These are phyloP conservation scores for Akanthomyces uredinophilus DNA, from an alignment of 2,329 filamentous ascomycete species.

Conservation along the genomic window DNA sequence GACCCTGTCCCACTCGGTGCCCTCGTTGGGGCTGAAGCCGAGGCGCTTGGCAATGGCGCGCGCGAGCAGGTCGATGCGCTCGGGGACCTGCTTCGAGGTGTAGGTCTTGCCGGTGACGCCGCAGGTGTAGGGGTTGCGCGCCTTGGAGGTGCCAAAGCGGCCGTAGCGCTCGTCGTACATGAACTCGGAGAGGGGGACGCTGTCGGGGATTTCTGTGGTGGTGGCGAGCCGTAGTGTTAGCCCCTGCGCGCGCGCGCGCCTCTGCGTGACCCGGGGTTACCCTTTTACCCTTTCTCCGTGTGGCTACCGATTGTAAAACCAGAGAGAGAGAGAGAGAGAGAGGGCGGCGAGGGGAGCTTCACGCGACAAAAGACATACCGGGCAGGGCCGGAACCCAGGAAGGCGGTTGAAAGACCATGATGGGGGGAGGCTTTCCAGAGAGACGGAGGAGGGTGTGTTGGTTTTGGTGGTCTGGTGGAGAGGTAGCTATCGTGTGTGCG, in stretches of 20 bases:
- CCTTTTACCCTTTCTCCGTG: too few species aligned
- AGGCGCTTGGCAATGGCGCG: conserved; percentile 66
- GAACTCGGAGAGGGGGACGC: conserved; percentile 70
- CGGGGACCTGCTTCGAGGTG: conserved; percentile 56
- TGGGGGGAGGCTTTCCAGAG: neutral
- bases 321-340: too few species aligned
- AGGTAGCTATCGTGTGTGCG: neutral
- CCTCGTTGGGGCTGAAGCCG: conserved; percentile 63
- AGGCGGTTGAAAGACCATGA: conserved; percentile 56
- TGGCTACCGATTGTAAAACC: too few species aligned
- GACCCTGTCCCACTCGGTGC: conserved; percentile 77
- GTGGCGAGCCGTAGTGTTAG: conserved; percentile 2
- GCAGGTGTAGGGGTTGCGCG: conserved; percentile 69
- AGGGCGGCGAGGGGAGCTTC: neutral
- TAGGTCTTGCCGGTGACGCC: conserved; percentile 67
- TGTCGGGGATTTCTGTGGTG: conserved; percentile 61
- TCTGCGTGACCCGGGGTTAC: too few species aligned
- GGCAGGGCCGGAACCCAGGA: conserved; percentile 57
- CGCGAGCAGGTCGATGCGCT: conserved; percentile 62
- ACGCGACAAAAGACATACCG: conserved; percentile 30
- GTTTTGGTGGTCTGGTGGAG: too few species aligned
- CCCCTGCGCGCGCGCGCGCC: too few species aligned
- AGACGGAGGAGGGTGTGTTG: neutral
- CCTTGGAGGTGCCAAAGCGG: conserved; percentile 56
- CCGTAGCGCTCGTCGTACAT: conserved; percentile 69